These are phyloP conservation scores for Naganishia sp. DNA, from an alignment of 1,284 basidiomycete species.

Conservation along the genomic window DNA sequence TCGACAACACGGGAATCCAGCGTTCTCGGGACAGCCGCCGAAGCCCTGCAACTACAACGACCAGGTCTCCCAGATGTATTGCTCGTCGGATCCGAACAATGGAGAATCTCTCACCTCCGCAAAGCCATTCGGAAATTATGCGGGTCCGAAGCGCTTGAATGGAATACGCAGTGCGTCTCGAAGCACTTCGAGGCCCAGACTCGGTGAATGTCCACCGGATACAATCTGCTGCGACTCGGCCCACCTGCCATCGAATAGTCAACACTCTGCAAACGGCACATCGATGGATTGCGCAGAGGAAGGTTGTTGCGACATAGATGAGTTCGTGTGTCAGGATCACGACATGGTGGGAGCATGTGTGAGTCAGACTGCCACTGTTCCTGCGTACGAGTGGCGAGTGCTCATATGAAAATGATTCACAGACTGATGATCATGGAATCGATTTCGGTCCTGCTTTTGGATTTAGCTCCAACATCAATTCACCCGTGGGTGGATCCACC, in stretches of 20 bases:
- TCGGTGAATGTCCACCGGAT: slow-evolving; percentile 8
- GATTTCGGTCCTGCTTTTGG: slow-evolving; percentile 10
- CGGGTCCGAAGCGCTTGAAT: too few species aligned
- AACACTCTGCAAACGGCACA: neutral
- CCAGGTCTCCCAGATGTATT: neutral
- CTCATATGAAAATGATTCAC: neutral
- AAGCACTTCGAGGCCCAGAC: too few species aligned
- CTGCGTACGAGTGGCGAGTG: neutral
- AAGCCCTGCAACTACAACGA: neutral
- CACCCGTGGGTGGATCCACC: too few species aligned
- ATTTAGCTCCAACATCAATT: neutral
- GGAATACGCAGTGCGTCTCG: too few species aligned
- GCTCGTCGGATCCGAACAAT: too few species aligned
- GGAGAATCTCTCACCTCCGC: too few species aligned
- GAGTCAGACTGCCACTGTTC: neutral
- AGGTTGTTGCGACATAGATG: slow-evolving; percentile 21
- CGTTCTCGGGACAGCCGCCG: neutral
- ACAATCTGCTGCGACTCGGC: slow-evolving; percentile 14
- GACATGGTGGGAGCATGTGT: slow-evolving; percentile 23
- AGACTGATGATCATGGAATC: slow-evolving; percentile 13
- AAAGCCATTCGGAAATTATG: too few species aligned
- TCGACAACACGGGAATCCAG: slow-evolving; percentile 5
- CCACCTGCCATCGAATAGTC: neutral
- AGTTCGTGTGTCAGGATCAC: slow-evolving; percentile 25
- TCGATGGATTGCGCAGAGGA: slow-evolving; percentile 21